Evolutionary conservation across 345 rosid genomes (phyloP), one percentile per base, ranked within the genome.

Genomic region (Populus deltoides): DNA sequence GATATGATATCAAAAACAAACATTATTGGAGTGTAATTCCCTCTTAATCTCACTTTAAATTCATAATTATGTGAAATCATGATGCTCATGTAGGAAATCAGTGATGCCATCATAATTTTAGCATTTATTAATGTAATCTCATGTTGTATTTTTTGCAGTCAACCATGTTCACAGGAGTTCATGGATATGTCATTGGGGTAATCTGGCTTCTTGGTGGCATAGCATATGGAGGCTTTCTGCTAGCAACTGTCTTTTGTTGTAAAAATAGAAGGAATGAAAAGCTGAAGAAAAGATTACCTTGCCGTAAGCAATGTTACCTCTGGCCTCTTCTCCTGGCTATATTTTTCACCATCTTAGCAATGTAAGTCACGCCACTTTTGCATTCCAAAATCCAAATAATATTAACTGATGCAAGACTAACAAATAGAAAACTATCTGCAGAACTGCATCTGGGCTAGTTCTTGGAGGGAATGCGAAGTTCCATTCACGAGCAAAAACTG

Each of bases 1-100:
- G 95, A 27, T 91, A 68, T 76, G 86, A 91, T 85, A 81, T 90
- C 70, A 90, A 89, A 76, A 87, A 87, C 87, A 82, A 77, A 73
- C 91, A 92, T 59, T 92, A 92, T 41, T 92, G 96, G 93, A 92
- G 88, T 82, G 96, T 92, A 90, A 89, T 73, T 66, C 67, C 47
- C 76, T 70, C 18, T 78, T 63, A 24, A 38, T 38, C 9, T 57
- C 25, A 61, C 11, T 74, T 49, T n/a, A 39, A 36, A 4, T 43
- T 8, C 35, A 33, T 66, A 66, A 66, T 16, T 29, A 18, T 2
- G 20, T 9, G 20, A 68, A 57, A 57, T 57, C 15, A 3, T 55
- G 24, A 22, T 10, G 11, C 29, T 22, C 72, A 13, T 29, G 35
- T 5, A 5, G 31, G 12, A 29, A 29, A 65, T 29, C 12, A 55